Evolutionary conservation across 495 filamentous ascomycete species (phyloP), one percentile per base, ranked within the genome.

Genomic region (Hapsidospora chrysogenum): DNA sequence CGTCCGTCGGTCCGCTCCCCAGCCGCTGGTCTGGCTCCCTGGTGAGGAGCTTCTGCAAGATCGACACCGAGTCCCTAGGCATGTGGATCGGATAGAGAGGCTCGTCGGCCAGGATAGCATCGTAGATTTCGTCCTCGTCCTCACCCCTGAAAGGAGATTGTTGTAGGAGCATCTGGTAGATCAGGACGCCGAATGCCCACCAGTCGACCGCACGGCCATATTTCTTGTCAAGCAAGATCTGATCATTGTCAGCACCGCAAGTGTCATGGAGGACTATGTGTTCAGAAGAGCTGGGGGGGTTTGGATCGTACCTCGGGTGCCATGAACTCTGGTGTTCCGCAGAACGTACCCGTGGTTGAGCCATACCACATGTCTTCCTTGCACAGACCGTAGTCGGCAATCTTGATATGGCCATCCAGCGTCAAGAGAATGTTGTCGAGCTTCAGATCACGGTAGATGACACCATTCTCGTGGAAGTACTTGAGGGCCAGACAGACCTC

Each of bases 341-440:
- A 99, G 61, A 99, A 99, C 17, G 89, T 99, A 59, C 86, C 85
- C 1, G 89, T 99, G 1, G 81, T 94, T 36, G 79, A 82, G 23
- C 85, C 85, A 53, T 95, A 96, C 82, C 85, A 95, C 92, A 99
- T 99, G 41, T 96, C 86, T 49, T 99, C 92, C 56, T 99, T 99
- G 62, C 89, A 99, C 30, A 99, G 68, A 70, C 89, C 89, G 53
- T 93, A 99, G 69, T 99, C 89, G 28, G 71, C 92, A 64, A 99
- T 84, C 62, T 95, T 96, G 60, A 99, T 93, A 54, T 99, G 89
- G 13, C 89, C 89, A 57, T 99, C 89, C 31, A 96, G 66, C 3
- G 84, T 92, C 46, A 99, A 63, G 4, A 99, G 67, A 50, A 99
- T 99, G 50, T 99, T 99, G 60, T 99, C 89, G 43, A 99, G 80